Percentiles rank a stretch among this genome's conserved stretches.
These are phyloP conservation scores for Entomortierella chlamydospora DNA, from an alignment of 192 early-diverging fungal species.

Conservation along the genomic window DNA sequence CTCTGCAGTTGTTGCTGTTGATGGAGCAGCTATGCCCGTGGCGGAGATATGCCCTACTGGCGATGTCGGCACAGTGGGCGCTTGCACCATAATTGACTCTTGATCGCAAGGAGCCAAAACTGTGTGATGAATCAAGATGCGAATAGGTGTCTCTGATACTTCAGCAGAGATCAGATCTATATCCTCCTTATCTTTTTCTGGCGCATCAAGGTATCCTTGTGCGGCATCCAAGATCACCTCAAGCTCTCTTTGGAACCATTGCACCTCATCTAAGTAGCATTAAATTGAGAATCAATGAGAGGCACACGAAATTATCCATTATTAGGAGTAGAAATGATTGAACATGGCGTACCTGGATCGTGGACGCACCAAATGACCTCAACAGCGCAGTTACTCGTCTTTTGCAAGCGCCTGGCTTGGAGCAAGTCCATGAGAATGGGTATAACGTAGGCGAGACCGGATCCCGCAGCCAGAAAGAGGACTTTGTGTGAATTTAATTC, in stretches of 20 bases:
- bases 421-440: constrained; percentile 53
- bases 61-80: background rate
- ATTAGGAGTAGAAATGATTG: background rate
- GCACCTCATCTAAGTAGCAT: constrained; percentile 31
- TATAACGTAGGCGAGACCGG: constrained; percentile 59
- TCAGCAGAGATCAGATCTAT: constrained; percentile 27
- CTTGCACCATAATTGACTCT: constrained; percentile 20
- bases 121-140: constrained; percentile 22
- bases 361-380: constrained; percentile 46
- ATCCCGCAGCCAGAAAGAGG: constrained; percentile 58
- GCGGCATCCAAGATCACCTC: constrained; percentile 33
- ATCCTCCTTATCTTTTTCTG: constrained; percentile 38
- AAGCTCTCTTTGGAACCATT: constrained; percentile 51
- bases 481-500: constrained; percentile 16
- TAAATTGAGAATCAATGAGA: constrained; percentile 2
- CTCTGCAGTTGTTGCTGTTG: background rate
- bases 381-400: background rate
- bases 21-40: background rate
- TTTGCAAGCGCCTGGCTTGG: constrained; percentile 4
- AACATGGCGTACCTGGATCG: constrained; percentile 33
- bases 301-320: background rate
- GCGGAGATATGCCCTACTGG: background rate
- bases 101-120: constrained; percentile 14
- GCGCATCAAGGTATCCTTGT: constrained; percentile 19
- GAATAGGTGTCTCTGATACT: background rate